Conservation (phyloP, 176 grass and related monocot genomes). For the Cenchrus purpureus region DNA sequence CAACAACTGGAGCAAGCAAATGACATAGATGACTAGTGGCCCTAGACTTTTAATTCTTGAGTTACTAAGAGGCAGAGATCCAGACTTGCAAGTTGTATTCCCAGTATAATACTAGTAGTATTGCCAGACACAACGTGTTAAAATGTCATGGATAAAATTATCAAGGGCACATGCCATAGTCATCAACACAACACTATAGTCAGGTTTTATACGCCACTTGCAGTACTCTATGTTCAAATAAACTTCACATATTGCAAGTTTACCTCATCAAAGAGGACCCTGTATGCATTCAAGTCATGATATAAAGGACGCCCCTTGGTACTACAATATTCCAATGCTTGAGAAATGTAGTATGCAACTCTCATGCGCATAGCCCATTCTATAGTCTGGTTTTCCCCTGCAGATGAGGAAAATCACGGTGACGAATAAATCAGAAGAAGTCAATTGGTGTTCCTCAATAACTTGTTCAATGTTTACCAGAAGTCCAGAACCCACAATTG, state of each 20-base stretch:
- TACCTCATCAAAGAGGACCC: constrained; percentile 98
- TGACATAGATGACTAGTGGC: not conserved
- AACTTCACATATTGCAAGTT: constrained; percentile 10
- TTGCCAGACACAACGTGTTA: not conserved
- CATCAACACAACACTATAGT: constrained; percentile 17
- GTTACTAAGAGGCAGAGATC: constrained; percentile 7
- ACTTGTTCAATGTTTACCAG: not conserved
- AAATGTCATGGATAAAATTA: not conserved
- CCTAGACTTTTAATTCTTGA: not conserved
- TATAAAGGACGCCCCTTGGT: constrained; percentile 70
- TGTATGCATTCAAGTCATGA: constrained; percentile 97
- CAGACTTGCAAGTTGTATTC: not conserved
- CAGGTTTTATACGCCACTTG: not conserved
- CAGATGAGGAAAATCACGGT: constrained; percentile 35
- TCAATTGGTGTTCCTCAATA: not conserved
- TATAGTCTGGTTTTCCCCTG: constrained; percentile 95
- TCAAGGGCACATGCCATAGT: not conserved
- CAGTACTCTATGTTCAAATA: constrained; percentile 23
- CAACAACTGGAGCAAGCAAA: not conserved
- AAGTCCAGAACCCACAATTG: not conserved
- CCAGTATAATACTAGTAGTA: constrained; percentile 4
- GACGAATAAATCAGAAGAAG: constrained; percentile 28
- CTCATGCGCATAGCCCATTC: constrained; percentile 97
- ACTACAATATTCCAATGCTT: constrained; percentile 91
- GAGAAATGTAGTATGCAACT: constrained; percentile 83